A percentile compares a stretch with the other conserved stretches of the same genome.
phyloP scores from a whole-genome alignment of 768 basidiomycete genomes.

The Trametes cingulata region DNA sequence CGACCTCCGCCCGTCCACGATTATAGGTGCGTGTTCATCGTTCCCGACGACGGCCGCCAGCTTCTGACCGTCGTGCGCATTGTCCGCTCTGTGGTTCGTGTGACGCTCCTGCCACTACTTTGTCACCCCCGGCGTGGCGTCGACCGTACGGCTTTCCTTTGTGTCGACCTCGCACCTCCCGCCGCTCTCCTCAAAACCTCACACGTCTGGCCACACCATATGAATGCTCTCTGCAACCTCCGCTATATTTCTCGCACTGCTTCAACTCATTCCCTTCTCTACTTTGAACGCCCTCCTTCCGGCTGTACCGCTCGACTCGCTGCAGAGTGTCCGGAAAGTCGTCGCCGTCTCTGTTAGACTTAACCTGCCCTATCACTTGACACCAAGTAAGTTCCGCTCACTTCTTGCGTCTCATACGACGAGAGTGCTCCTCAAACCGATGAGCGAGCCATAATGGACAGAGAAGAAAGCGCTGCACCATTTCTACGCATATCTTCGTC shows the following conservation, averaged over 20 bases:
- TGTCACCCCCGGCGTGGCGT: constrained; percentile 1
- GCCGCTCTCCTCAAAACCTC: background rate
- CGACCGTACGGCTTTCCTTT: constrained; percentile 1
- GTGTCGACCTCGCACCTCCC: constrained; percentile 1
- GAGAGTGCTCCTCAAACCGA: no score
- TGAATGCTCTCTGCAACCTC: background rate
- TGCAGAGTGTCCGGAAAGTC: background rate
- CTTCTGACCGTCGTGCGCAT: background rate
- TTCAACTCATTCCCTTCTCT: background rate
- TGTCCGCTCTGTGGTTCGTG: background rate
- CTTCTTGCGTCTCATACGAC: no score
- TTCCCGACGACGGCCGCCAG: constrained; percentile 1
- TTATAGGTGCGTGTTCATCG: constrained; percentile 14
- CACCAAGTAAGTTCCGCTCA: constrained; percentile 9
- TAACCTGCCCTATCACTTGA: background rate
- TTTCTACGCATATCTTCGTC: no score
- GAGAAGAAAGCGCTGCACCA: no score
- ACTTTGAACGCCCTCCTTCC: background rate
- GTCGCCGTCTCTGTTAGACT: background rate
- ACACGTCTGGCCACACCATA: background rate
- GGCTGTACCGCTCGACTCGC: background rate
- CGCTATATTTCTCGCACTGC: background rate
- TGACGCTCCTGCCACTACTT: background rate
- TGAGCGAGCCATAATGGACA: no score
- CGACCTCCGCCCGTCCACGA: constrained; percentile 13